Percentiles rank a stretch among this genome's conserved stretches.
Evolutionary conservation across 1,139 yeast genomes (phyloP).

Genomic region (Taphrina sp.): DNA sequence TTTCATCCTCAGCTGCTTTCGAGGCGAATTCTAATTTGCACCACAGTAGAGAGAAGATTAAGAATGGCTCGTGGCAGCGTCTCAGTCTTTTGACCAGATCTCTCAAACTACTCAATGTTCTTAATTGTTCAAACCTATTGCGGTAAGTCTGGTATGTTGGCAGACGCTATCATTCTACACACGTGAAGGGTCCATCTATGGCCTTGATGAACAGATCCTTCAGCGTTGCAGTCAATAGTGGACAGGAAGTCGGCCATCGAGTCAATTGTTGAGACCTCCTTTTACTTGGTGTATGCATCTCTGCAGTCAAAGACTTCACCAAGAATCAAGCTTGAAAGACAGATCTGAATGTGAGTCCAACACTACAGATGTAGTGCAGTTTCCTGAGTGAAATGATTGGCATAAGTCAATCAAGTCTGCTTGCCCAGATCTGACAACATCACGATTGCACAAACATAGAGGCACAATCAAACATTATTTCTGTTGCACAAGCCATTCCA

Average conservation of each 20-base stretch:
- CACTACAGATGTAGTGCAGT: no score
- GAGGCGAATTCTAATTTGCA: constrained; percentile 21
- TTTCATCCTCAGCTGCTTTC: constrained; percentile 17
- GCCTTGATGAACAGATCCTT: constrained; percentile 8
- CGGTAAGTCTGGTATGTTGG: background rate
- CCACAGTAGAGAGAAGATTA: constrained; percentile 27
- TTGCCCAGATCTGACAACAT: no score
- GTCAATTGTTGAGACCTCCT: constrained; percentile 13
- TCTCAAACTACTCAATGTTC: constrained; percentile 17
- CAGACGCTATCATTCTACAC: background rate
- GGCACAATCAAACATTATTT: no score
- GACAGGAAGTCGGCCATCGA: constrained; percentile 21
- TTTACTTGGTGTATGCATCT: background rate
- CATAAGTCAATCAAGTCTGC: no score
- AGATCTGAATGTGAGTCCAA: no score
- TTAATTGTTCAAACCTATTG: constrained; percentile 15
- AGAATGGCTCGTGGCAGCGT: constrained; percentile 16
- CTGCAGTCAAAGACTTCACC: no score
- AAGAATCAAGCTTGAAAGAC: no score
- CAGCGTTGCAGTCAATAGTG: constrained; percentile 6
- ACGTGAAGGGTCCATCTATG: constrained; percentile 28
- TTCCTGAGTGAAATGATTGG: no score
- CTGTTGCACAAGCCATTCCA: no score
- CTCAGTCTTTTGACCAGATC: constrained; percentile 6
- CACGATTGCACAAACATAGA: no score